Conservation (phyloP, 371 early-diverging fungal species). For the Syncephalastrum sp. region DNA sequence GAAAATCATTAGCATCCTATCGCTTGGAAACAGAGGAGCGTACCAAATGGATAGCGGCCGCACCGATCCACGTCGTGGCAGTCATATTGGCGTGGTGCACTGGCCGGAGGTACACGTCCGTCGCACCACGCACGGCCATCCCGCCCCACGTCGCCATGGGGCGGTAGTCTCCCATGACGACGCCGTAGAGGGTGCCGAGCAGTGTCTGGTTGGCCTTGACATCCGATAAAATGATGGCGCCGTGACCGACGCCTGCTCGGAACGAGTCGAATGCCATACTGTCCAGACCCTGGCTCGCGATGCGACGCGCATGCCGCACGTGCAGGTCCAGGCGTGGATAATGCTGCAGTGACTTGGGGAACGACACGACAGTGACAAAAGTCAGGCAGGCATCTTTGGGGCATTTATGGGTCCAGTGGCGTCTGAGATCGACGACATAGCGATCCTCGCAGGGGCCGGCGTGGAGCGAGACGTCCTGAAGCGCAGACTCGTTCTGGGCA, state of each 20-base stretch:
- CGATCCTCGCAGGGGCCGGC: no score
- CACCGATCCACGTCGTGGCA: conserved; percentile 9
- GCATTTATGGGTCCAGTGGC: no score
- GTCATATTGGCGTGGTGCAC: conserved; percentile 10
- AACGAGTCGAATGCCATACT: conserved; percentile 6
- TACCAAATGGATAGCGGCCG: conserved; percentile 14
- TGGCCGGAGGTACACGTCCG: conserved; percentile 12
- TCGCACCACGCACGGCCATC: conserved; percentile 13
- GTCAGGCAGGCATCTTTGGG: no score
- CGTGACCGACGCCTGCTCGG: conserved; percentile 17
- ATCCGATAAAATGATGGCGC: conserved; percentile 14
- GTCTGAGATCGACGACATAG: no score
- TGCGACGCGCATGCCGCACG: conserved; percentile 9
- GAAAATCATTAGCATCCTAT: no score
- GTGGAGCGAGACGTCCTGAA: no score
- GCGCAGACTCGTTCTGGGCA: no score
- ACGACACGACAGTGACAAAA: no score
- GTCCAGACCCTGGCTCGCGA: conserved; percentile 9
- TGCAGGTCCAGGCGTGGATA: conserved; percentile 5
- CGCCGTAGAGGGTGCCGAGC: conserved; percentile 16
- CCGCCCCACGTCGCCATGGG: conserved; percentile 4
- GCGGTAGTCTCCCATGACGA: conserved; percentile 14
- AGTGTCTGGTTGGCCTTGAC: conserved; percentile 12
- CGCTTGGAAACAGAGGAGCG: background rate
- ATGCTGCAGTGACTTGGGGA: no score